Evolutionary conservation across 1,139 yeast genomes (phyloP).

Genomic region (Yamadazyma trypodendri): DNA sequence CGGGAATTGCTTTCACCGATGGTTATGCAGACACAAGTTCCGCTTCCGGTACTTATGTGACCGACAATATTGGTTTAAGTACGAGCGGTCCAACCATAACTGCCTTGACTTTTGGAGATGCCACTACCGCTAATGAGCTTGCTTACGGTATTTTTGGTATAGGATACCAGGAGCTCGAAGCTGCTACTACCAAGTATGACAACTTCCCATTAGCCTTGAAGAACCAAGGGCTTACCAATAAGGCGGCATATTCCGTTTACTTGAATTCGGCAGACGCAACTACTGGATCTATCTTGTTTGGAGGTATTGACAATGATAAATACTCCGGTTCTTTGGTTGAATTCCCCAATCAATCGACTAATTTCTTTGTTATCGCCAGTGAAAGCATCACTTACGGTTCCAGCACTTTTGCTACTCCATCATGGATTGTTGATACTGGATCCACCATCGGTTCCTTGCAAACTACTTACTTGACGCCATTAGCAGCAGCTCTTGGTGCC

Average conservation of each 20-base stretch:
- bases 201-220: conserved; percentile 29
- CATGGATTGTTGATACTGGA: conserved; percentile 27
- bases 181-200: conserved; percentile 17
- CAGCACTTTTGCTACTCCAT: conserved; percentile 18
- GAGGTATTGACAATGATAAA: conserved; percentile 52
- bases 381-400: conserved; percentile 17
- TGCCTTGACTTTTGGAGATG: conserved; percentile 9
- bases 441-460: conserved; percentile 30
- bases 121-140: conserved; percentile 3
- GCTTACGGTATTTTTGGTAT: conserved; percentile 50
- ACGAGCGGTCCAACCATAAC: conserved; percentile 8
- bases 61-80: conserved; percentile 33
- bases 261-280: conserved; percentile 22
- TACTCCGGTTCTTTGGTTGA: conserved; percentile 36
- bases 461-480: conserved; percentile 12
- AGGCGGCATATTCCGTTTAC: conserved; percentile 34
- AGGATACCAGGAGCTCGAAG: conserved; percentile 10
- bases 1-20: conserved; percentile 38
- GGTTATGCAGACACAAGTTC: conserved; percentile 58
- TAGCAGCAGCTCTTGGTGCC: conserved; percentile 17
- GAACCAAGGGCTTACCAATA: conserved; percentile 24
- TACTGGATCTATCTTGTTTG: conserved; percentile 44
- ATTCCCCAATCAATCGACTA: neutral
- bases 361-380: conserved; percentile 15
- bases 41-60: conserved; percentile 62